phyloP scores from a whole-genome alignment of 176 grass and related monocot species.

The Eleusine coracana region DNA sequence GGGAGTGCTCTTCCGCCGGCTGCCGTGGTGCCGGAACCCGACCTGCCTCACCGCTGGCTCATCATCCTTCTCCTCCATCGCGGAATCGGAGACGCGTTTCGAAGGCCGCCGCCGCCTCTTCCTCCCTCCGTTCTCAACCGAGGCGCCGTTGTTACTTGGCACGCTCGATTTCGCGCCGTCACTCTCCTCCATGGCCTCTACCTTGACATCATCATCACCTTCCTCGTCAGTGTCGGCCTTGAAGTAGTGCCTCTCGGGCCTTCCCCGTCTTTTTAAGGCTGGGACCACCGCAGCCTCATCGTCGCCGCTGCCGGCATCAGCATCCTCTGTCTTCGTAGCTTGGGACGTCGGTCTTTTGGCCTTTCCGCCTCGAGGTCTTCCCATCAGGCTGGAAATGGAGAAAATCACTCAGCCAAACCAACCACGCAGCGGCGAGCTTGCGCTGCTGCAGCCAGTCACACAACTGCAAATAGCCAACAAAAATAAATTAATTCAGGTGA shows the following conservation, averaged over 20 bases:
- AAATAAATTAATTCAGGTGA: neutral
- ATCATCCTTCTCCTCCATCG: conserved; percentile 35
- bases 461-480: conserved; percentile 26
- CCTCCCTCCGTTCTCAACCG: conserved; percentile 35
- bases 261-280: conserved; percentile 63
- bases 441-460: neutral
- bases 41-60: conserved; percentile 26
- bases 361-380: conserved; percentile 72
- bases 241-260: conserved; percentile 56
- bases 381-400: conserved; percentile 46
- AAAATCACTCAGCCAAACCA: neutral
- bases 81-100: conserved; percentile 33
- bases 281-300: conserved; percentile 65
- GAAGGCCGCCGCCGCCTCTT: conserved; percentile 14
- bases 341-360: conserved; percentile 54
- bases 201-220: conserved; percentile 32
- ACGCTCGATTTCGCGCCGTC: conserved; percentile 30
- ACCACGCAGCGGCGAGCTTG: neutral
- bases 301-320: conserved; percentile 48
- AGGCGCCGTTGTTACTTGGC: conserved; percentile 25
- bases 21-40: conserved; percentile 76
- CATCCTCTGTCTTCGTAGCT: conserved; percentile 49
- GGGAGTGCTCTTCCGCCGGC: conserved; percentile 89
- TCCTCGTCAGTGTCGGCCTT: conserved; percentile 58
- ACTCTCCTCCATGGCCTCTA: conserved; percentile 39